phyloP scores from a whole-genome alignment of 371 early-diverging fungal genomes.

The Sporodiniella umbellata region DNA sequence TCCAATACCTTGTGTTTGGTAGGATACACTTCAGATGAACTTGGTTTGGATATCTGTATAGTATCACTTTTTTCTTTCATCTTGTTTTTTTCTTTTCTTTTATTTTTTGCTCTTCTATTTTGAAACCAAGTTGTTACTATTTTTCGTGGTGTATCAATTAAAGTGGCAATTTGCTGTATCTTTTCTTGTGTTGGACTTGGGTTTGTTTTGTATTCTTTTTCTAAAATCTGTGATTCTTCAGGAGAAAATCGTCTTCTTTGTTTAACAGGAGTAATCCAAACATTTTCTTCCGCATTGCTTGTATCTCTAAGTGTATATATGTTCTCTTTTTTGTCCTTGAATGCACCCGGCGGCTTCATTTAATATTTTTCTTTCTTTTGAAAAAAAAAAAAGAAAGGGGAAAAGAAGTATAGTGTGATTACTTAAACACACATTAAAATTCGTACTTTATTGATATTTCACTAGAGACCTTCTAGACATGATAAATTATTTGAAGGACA shows the following conservation, averaged over 20 bases:
- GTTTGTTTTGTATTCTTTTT: conserved; percentile 15
- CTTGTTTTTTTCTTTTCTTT: conserved; percentile 12
- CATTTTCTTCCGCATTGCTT: neutral
- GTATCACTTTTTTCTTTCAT: neutral
- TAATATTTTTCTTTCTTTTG: neutral
- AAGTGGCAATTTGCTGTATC: conserved; percentile 20
- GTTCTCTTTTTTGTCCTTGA: neutral
- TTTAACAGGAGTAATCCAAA: conserved; percentile 35
- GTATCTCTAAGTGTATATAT: neutral
- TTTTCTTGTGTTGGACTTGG: conserved; percentile 22
- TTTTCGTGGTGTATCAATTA: conserved; percentile 21
- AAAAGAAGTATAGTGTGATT: neutral
- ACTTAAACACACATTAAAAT: neutral
- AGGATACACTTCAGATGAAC: no score
- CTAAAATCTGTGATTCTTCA: conserved; percentile 23
- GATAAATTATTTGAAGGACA: no score
- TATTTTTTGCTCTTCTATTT: conserved; percentile 40
- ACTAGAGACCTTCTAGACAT: neutral
- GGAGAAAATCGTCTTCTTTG: conserved; percentile 30
- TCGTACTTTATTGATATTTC: neutral
- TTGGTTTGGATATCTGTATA: no score
- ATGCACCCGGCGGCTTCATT: neutral
- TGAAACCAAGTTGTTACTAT: conserved; percentile 46
- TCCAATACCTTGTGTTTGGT: no score
- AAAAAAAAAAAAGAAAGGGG: neutral